phyloP scores from a whole-genome alignment of 139 green algal species.

The Chlamydomonas incerta region DNA sequence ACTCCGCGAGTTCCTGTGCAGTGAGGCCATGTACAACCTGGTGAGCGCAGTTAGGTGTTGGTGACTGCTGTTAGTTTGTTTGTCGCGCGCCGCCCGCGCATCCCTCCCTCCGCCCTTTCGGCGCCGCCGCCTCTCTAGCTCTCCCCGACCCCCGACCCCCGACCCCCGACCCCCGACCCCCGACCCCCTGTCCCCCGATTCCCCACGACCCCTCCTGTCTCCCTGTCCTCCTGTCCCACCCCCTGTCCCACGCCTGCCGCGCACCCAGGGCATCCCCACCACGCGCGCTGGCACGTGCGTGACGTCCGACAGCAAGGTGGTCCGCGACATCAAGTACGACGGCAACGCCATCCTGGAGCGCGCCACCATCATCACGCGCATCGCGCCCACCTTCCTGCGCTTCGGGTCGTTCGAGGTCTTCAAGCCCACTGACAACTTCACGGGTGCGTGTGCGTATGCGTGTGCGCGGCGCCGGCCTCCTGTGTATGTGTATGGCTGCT shows the following conservation, averaged over 20 bases:
- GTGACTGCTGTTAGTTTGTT: no score
- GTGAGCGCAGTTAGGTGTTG: conserved; percentile 23
- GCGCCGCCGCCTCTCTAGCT: background rate
- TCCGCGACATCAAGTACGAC: conserved; percentile 60
- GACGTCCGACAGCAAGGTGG: conserved; percentile 44
- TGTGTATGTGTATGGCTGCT: no score
- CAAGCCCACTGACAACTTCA: conserved; percentile 51
- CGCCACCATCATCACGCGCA: conserved; percentile 62
- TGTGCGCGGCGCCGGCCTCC: no score
- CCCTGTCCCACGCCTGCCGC: background rate
- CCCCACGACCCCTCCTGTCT: background rate
- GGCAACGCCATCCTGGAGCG: conserved; percentile 58
- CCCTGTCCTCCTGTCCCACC: no score
- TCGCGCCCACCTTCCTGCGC: conserved; percentile 71
- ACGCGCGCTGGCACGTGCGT: conserved; percentile 64
- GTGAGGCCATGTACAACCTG: conserved; percentile 75
- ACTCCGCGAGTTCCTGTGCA: conserved; percentile 78
- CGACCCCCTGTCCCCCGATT: background rate
- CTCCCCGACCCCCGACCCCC: background rate
- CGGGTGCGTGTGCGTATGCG: conserved; percentile 20
- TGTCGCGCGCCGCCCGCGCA: no score
- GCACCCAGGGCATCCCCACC: conserved; percentile 65
- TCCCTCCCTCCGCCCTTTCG: background rate
- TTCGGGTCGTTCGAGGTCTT: conserved; percentile 79
- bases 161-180: background rate